Evolutionary conservation across 2,329 filamentous ascomycete species (phyloP), one percentile per base, ranked within the genome.

Genomic region (Huntiella savannae): DNA sequence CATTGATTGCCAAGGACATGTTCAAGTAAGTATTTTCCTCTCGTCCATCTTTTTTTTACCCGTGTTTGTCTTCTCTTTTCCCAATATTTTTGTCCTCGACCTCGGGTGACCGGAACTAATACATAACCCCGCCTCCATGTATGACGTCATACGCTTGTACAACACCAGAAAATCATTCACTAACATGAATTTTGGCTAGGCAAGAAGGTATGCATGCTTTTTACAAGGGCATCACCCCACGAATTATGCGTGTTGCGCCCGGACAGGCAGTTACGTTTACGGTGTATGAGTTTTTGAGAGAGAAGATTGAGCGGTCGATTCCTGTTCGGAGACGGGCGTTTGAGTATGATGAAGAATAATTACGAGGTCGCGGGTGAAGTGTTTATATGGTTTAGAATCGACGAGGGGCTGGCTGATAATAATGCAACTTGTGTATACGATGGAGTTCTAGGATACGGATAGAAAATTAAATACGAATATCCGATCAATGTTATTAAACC

Each of bases 181-280:
- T 51, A 40, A 52, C 49, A 19, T 34, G 16, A 34, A n/a, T 28
- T 43, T 11, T 16, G 13, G 16, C 63, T 59, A 84, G 81, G 57
- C 83, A 93, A 66, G 91, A 98, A 65, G 91, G 91, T 33, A 70
- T 88, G 54, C 79, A 85, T 56, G 91, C 91, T 41, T 98, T 98
- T 66, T 98, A 94, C 71, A 96, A 96, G 73, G 91, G 91, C 56
- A 98, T 98, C 63, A 98, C 91, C 40, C 91, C 91, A 5, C 76
- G 91, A 56, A 82, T 98, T 55, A 96, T 96, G 86, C 77, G 91
- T 58, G 91, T 98, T 46, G 91, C 91, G 19, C 91, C 91, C 5
- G 91, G 91, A 40, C 91, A 98, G 68, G 91, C 76, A 49, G 76
- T 79, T 46, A 79, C 76, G 3, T 79, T 79, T 50, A 79, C 75